Percentiles rank a stretch among this genome's conserved stretches.
These are phyloP conservation scores for Verticillium isaacii DNA, from an alignment of 2,329 filamentous ascomycete species.

Conservation along the genomic window DNA sequence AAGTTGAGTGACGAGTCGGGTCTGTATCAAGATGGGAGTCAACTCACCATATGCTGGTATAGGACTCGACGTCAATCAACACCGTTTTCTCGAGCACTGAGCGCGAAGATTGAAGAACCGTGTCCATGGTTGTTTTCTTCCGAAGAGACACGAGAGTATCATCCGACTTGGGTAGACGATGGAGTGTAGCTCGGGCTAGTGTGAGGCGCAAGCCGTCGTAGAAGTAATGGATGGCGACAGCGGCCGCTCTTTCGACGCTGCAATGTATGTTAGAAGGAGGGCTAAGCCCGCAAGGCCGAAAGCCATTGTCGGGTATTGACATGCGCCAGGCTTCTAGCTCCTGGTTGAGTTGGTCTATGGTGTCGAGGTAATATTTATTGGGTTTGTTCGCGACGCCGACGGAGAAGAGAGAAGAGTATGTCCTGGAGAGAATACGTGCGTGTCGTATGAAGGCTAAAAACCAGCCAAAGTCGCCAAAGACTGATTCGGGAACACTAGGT, in stretches of 20 bases:
- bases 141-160: conserved; percentile 7
- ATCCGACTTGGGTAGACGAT: conserved; percentile 7
- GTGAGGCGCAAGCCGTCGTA: conserved; percentile 22
- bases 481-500: conserved; percentile 16
- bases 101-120: conserved; percentile 14
- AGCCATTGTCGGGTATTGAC: conserved; percentile 16
- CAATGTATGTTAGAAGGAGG: conserved; percentile 6
- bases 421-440: conserved; percentile 20
- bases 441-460: conserved; percentile 19
- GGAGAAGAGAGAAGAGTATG: conserved; percentile 22
- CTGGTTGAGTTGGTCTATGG: conserved; percentile 18
- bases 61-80: conserved; percentile 22
- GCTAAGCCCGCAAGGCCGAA: conserved; percentile 9
- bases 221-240: conserved; percentile 15
- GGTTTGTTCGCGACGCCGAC: conserved; percentile 19
- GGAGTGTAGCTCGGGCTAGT: conserved; percentile 19
- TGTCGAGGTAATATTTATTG: conserved; percentile 17
- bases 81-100: conserved; percentile 22
- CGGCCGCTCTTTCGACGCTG: neutral
- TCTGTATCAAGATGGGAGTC: neutral
- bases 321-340: conserved; percentile 23
- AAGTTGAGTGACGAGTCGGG: neutral
- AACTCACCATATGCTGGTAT: conserved; percentile 20
- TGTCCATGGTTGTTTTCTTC: conserved; percentile 11
- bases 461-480: conserved; percentile 19